A percentile compares a stretch with the other conserved stretches of the same genome.
phyloP scores from a whole-genome alignment of 306 rosid species.

The Ammopiptanthus mongolicus region DNA sequence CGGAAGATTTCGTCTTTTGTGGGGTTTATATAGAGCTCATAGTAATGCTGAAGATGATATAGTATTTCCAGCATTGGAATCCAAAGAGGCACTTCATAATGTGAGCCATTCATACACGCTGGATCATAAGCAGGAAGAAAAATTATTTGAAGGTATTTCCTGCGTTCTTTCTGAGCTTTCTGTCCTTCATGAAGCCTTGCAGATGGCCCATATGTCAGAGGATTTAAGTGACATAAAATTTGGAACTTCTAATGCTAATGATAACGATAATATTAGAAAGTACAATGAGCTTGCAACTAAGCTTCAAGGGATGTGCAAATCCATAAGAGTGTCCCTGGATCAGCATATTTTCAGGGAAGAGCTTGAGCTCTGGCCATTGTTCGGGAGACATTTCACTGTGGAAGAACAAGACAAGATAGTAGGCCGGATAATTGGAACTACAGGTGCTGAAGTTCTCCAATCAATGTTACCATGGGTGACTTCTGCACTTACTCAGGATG shows the following conservation, averaged over 20 bases:
- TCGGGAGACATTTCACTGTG: constrained; percentile 86
- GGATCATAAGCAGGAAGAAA: constrained; percentile 96
- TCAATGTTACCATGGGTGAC: constrained; percentile 99
- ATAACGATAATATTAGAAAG: constrained; percentile 49
- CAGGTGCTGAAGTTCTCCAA: constrained; percentile 99
- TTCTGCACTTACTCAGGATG: constrained; percentile 95
- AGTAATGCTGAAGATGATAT: constrained; percentile 99
- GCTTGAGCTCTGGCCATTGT: constrained; percentile 96
- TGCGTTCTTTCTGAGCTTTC: constrained; percentile 83
- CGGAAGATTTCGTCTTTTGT: constrained; percentile 93
- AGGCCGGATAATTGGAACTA: constrained; percentile 95
- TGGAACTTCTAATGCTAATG: constrained; percentile 32
- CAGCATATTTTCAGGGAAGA: constrained; percentile 98
- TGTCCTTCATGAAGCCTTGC: constrained; percentile 64
- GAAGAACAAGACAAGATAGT: constrained; percentile 98
- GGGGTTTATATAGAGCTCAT: constrained; percentile 99
- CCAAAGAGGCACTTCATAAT: constrained; percentile 94
- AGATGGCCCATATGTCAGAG: constrained; percentile 31
- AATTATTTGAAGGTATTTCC: constrained; percentile 84
- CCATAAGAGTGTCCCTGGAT: constrained; percentile 84
- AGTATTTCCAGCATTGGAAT: constrained; percentile 96
- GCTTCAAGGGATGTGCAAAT: constrained; percentile 99
- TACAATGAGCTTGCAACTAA: constrained; percentile 84
- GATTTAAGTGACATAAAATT: constrained; percentile 36
- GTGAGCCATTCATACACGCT: constrained; percentile 94